phyloP scores from a whole-genome alignment of 176 grass and related monocot species.

The Triticum monococcum region DNA sequence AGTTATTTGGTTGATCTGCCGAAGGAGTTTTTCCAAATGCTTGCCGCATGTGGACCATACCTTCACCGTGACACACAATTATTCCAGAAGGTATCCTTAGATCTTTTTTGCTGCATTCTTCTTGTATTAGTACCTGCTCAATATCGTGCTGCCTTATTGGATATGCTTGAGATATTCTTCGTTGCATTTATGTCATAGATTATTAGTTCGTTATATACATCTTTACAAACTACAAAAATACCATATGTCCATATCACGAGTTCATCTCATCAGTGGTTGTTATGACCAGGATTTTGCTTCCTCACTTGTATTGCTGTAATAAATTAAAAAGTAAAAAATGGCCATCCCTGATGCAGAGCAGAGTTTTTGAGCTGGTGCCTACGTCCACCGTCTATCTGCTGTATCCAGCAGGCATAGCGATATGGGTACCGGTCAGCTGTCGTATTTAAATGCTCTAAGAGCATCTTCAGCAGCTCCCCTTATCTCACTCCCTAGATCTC shows the following conservation, averaged over 20 bases:
- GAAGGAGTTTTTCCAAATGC: conserved; percentile 90
- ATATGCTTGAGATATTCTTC: conserved; percentile 1
- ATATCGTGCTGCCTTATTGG: neutral
- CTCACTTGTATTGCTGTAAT: neutral
- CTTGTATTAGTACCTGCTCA: neutral
- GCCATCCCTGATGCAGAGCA: neutral
- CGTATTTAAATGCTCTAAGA: neutral
- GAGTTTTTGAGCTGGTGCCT: neutral
- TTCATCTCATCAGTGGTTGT: conserved; percentile 21
- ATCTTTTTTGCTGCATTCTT: conserved; percentile 13
- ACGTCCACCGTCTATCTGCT: neutral
- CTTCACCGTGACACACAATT: conserved; percentile 82
- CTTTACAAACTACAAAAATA: conserved; percentile 11
- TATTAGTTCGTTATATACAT: conserved; percentile 2
- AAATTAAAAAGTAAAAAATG: neutral
- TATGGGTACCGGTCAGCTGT: neutral
- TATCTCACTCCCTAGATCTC: neutral
- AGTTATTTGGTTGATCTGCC: conserved; percentile 51
- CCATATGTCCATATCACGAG: neutral
- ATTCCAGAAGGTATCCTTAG: conserved; percentile 76
- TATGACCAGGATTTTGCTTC: neutral
- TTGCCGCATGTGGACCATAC: conserved; percentile 69
- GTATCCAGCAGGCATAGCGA: neutral
- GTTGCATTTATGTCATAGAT: neutral
- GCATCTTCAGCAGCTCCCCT: neutral